A percentile compares a stretch with the other conserved stretches of the same genome.
Conservation (phyloP, 306 rosid species). For the Abrus precatorius region DNA sequence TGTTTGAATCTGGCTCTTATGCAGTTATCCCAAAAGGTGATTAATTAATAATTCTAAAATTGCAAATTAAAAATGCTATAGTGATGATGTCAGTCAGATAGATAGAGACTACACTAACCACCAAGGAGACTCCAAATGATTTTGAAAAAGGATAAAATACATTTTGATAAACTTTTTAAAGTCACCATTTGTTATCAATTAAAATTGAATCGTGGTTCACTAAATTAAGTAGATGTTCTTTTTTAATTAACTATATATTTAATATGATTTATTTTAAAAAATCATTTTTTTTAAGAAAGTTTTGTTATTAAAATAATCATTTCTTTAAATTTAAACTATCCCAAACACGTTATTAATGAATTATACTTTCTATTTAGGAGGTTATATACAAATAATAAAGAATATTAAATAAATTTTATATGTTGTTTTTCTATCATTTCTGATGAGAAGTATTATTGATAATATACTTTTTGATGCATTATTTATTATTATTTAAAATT, state of each 20-base stretch:
- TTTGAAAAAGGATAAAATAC: background rate
- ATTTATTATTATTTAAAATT: background rate
- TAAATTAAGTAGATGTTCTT: background rate
- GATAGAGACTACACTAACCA: background rate
- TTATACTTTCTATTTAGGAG: background rate
- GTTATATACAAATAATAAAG: background rate
- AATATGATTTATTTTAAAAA: background rate
- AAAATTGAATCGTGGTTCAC: background rate
- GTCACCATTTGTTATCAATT: background rate
- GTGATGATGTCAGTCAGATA: background rate
- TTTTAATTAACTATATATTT: background rate
- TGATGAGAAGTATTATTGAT: background rate
- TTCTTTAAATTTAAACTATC: background rate
- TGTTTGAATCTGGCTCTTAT: constrained; percentile 19
- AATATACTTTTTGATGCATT: background rate
- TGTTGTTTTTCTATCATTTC: background rate
- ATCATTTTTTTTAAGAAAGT: too few species aligned
- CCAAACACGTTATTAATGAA: background rate
- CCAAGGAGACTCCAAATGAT: background rate
- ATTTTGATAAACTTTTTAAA: background rate
- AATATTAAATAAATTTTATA: background rate
- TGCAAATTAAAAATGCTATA: background rate
- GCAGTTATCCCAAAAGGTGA: constrained; percentile 6
- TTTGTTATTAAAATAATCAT: background rate
- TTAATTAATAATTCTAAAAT: background rate